These are phyloP conservation scores for Vitis cinerea DNA, from an alignment of 164 flowering plant species.

Conservation along the genomic window DNA sequence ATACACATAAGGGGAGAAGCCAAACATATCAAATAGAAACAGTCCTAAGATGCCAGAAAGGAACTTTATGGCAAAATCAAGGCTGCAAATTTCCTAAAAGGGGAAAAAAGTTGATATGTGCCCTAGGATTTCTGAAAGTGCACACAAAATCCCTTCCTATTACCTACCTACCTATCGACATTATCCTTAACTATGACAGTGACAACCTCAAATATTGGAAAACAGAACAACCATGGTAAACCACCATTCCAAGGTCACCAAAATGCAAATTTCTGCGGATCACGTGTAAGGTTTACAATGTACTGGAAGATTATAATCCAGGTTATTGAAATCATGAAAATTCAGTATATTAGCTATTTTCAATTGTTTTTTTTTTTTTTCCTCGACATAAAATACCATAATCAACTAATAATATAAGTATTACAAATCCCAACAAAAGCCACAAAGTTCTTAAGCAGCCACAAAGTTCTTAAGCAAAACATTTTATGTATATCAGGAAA, in stretches of 20 bases:
- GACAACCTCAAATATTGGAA: no score
- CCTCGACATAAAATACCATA: background rate
- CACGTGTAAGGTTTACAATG: background rate
- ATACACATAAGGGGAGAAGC: no score
- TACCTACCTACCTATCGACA: background rate
- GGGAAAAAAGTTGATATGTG: no score
- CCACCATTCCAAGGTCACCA: background rate
- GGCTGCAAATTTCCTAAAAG: no score
- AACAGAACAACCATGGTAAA: background rate
- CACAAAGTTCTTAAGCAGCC: background rate
- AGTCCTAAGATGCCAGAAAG: no score
- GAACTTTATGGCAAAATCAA: no score
- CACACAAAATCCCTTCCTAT: background rate
- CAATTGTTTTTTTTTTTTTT: no score
- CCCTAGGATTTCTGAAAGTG: background rate
- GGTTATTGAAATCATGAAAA: no score
- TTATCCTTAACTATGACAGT: background rate
- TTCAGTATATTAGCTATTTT: background rate
- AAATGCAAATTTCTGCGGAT: no score
- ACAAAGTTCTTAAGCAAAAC: background rate
- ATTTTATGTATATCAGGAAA: background rate
- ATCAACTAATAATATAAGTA: background rate
- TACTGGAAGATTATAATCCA: background rate
- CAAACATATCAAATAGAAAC: no score
- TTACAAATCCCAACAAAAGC: background rate